These are phyloP conservation scores for Hypericum androsaemum DNA, from an alignment of 345 rosid species.

Conservation along the genomic window DNA sequence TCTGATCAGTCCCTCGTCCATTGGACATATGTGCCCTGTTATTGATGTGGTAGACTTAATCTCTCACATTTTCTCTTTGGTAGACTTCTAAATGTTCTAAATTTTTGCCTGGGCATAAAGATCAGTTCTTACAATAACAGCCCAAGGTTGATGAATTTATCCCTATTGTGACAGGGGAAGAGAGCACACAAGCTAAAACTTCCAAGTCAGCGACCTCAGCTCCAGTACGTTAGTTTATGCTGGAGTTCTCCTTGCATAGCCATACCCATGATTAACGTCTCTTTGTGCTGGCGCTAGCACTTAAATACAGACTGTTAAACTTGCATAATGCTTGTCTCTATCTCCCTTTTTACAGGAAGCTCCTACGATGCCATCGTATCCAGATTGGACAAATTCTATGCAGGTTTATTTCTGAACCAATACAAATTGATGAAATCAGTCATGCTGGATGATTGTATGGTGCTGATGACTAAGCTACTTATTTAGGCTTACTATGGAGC, in stretches of 20 bases:
- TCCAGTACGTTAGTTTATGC: constrained; percentile 33
- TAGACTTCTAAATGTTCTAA: too few species aligned
- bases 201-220: constrained; percentile 61
- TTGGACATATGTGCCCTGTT: too few species aligned
- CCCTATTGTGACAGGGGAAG: constrained; percentile 74
- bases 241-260: too few species aligned
- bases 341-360: constrained; percentile 40
- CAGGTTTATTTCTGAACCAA: constrained; percentile 44
- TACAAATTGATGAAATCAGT: constrained; percentile 2
- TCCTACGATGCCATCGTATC: constrained; percentile 53
- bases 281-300: too few species aligned
- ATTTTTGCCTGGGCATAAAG: too few species aligned
- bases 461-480: constrained; percentile 20
- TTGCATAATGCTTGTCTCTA: background rate
- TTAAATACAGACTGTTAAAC: too few species aligned
- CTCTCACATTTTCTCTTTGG: too few species aligned
- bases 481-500: constrained; percentile 83
- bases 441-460: constrained; percentile 2
- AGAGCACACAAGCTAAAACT: constrained; percentile 52
- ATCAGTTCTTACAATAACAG: too few species aligned
- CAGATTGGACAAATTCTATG: constrained; percentile 87
- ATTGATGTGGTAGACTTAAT: too few species aligned
- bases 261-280: too few species aligned
- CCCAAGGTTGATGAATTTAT: constrained; percentile 5
- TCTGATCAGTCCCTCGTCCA: too few species aligned